Percentiles rank a stretch among this genome's conserved stretches.
Conservation (phyloP, 768 basidiomycete genomes). For the Xanthoconium purpureum region DNA sequence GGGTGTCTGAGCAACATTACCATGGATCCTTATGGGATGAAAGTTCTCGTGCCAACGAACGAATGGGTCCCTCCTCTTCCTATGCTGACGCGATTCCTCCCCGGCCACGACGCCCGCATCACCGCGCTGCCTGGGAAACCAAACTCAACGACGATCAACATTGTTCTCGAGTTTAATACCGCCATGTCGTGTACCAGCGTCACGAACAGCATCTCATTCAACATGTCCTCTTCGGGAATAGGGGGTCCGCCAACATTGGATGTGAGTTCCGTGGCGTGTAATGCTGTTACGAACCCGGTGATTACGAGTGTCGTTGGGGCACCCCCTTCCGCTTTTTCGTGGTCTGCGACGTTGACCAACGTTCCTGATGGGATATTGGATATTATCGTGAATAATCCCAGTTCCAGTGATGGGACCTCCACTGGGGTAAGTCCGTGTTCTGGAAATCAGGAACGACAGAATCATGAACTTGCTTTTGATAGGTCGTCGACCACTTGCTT, state of each 20-base stretch:
- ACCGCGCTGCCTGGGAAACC: slow-evolving; percentile 37
- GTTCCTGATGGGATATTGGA: slow-evolving; percentile 82
- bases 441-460: neutral
- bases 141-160: slow-evolving; percentile 55
- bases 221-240: slow-evolving; percentile 65
- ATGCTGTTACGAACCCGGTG: slow-evolving; percentile 44
- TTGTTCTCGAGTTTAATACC: slow-evolving; percentile 76
- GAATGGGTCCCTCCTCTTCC: slow-evolving; percentile 74
- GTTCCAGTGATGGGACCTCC: slow-evolving; percentile 37
- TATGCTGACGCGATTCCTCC: slow-evolving; percentile 72
- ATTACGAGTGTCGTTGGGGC: slow-evolving; percentile 51
- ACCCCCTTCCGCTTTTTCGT: slow-evolving; percentile 61
- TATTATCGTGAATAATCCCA: slow-evolving; percentile 61
- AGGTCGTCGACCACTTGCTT: slow-evolving; percentile 74
- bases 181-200: slow-evolving; percentile 73
- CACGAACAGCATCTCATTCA: slow-evolving; percentile 59
- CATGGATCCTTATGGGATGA: slow-evolving; percentile 76
- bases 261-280: slow-evolving; percentile 44
- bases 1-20: slow-evolving; percentile 71
- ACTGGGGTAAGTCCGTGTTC: slow-evolving; percentile 52
- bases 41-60: slow-evolving; percentile 64
- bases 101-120: slow-evolving; percentile 85
- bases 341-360: slow-evolving; percentile 70
- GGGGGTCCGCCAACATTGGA: slow-evolving; percentile 55
- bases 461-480: slow-evolving; percentile 9